Base-by-base conservation (phyloP, 176 grass and related monocot species). In the Musa acuminata region DNA sequence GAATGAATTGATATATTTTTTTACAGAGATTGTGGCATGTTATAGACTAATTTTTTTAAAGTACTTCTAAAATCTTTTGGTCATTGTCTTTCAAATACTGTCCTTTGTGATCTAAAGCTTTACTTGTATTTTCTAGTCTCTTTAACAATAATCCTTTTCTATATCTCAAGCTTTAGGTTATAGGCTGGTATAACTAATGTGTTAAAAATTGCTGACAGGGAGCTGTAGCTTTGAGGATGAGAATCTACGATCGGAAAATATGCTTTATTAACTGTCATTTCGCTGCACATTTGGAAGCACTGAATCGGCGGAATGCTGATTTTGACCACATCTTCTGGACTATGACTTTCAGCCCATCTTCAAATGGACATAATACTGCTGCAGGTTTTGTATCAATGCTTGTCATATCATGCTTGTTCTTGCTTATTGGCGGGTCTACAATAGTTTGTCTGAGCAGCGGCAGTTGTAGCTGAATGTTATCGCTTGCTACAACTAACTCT, bases 261-360 rank as follows among this genome's bases (percentile, higher is more conserved):
- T 90, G 90, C 79, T 97, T 97, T 89, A 78, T 93, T 85, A 97
- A 97, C 75, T 97, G 94, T 77, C 94, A 97, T 81, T 89, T 97
- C 55, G 90, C 94, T 93, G 87, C 90, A 68, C 94, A 97, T 83
- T 83, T 93, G 86, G 94, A 97, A 77, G 90, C 85, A 82, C 84
- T 97, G 68, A 87, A 67, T 81, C 91, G 84, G 69, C 74, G 90
- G 25, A 97, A 97, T 80, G 94, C 92, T 85, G 90, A 97, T 72
- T 97, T 93, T 75, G 87, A 93, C 26, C 90, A 91, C 85, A 86
- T 97, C 78, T 93, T 87, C 49, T 87, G 90, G 73, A 91, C 81
- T 72, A 88, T 93, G 87, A 82, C 83, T 77, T 97, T 93, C 82
- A 79, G 67, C 26, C 48, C 68, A 11, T 21, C 79, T 62, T 86